Base-by-base conservation (phyloP, 148 eudicot genomes). In the Vaccinium vitisidaea region DNA sequence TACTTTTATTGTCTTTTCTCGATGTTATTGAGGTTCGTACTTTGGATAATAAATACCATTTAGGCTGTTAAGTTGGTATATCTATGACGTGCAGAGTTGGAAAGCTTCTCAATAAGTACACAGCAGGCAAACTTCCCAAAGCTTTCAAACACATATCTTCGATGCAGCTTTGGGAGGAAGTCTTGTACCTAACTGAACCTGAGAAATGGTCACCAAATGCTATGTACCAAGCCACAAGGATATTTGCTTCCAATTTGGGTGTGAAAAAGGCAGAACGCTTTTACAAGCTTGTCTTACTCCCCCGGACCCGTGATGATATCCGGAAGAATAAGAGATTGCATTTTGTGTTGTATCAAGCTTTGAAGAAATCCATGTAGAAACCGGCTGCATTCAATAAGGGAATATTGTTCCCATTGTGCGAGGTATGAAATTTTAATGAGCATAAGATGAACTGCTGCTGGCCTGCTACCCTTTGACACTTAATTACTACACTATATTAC, bases 361-460 rank as follows among this genome's bases (percentile, higher is more conserved):
- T 97, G 85, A 94, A 90, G 83, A 97, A 97, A 86, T 86, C 98
- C 77, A 71, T 95, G 59, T 97, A 93, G 89, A 97, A 97, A 87
- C 99, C 98, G 25, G 93, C 98, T 91, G 99, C 98, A 80, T 97
- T 97, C 86, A 94, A 93, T 90, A 95, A 95, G 89, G 99, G 99
- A 83, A 90, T 97, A 80, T 88, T 97, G 88, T 88, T 97, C 71
- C 98, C 98, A 43, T 84, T 95, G 84, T 95, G 96, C 79, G 92
- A 95, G 99, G 99, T 97, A 90, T 75, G 76, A 14, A 27, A 48
- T 50, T 18, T 77, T 82, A 13, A 18, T 30, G 84, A 49, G 84
- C 46, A 52, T 25, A 52, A 82, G 63, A 52, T 70, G 5, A 32
- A 69, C 32, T 48, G 46, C 65, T 52, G 75, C 50, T 71, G 55